A percentile compares a stretch with the other conserved stretches of the same genome.
Conservation (phyloP, 352 stramenopile species). For the Phytophthora hybrid region DNA sequence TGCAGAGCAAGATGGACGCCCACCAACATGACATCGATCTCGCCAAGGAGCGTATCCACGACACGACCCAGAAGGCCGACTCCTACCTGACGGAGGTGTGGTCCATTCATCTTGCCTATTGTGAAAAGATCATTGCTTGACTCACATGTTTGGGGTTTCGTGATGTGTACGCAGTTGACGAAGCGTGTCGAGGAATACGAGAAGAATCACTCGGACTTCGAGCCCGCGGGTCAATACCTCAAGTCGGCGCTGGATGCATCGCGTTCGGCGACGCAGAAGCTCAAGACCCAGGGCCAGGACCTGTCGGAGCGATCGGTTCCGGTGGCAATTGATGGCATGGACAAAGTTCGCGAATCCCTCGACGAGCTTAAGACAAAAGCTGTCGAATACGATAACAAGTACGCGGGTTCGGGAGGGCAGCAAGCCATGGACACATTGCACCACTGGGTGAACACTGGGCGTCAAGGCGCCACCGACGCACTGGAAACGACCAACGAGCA, state of each 20-base stretch:
- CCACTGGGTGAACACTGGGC: conserved; percentile 54
- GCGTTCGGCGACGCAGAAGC: conserved; percentile 43
- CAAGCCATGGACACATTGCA: conserved; percentile 45
- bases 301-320: conserved; percentile 56
- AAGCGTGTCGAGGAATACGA: conserved; percentile 68
- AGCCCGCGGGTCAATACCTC: conserved; percentile 60
- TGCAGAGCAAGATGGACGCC: conserved; percentile 52
- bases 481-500: conserved; percentile 67
- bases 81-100: conserved; percentile 56
- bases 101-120: not conserved
- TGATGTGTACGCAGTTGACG: conserved; percentile 47
- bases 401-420: conserved; percentile 40
- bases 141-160: not conserved
- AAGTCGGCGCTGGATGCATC: conserved; percentile 45
- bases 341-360: conserved; percentile 52
- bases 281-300: conserved; percentile 48
- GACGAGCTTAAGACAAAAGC: conserved; percentile 51
- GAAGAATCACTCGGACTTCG: conserved; percentile 49
- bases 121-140: not conserved
- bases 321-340: conserved; percentile 54
- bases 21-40: conserved; percentile 49
- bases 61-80: conserved; percentile 61
- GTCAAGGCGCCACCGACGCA: conserved; percentile 65
- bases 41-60: conserved; percentile 64
- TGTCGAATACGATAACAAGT: conserved; percentile 68